Evolutionary conservation across 139 green algal species (phyloP), one percentile per base, ranked within the genome.

Genomic region (Chlorella sorokiniana): DNA sequence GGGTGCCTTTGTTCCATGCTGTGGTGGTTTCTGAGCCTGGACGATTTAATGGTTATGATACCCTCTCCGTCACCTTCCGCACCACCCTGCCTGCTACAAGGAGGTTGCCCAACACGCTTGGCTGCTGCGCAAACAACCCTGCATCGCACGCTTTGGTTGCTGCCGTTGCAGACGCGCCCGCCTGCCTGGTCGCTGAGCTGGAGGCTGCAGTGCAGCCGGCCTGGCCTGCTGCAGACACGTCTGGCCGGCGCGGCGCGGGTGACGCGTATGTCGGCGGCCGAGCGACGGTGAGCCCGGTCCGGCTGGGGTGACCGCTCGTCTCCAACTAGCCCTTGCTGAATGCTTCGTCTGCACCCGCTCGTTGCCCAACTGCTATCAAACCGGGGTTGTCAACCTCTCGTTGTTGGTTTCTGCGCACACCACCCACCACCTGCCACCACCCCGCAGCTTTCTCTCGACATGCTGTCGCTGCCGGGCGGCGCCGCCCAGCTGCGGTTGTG

Each of bases 401-500:
- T n/a, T n/a, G n/a, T n/a, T n/a, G 14, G 16, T 59, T 16, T 16
- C 14, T 59, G 48, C 48, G 16, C 48, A 59, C 11, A 59, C 48
- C 48, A 11, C 16, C 11, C 48, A 59, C 22, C 56, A 10, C 56
- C 29, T 31, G 9, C 27, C 37, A n/a, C 41, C 23, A 31, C 8
- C 22, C 2, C 14, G 71, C 71, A 79, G 78, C 16, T 82, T 4
- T 54, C 42, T 0, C 33, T 65, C 3, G 76, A 82, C 63, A 68
- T 68, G 62, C 62, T 82, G 31, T 31, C 27, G 8, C 76, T 82
- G 63, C 76, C 63, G 8, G 62, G 62, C 25, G 76, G 76, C 8
- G 44, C 76, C 9, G 25, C 33, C 31, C 42, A 42, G 33, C 76
- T 81, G 41, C 61, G 42, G 52, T 88, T 96, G 59, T 98, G 94